A percentile compares a stretch with the other conserved stretches of the same genome.
These are phyloP conservation scores for Davidsoniella eucalypti DNA, from an alignment of 2,329 filamentous ascomycete species.

Conservation along the genomic window DNA sequence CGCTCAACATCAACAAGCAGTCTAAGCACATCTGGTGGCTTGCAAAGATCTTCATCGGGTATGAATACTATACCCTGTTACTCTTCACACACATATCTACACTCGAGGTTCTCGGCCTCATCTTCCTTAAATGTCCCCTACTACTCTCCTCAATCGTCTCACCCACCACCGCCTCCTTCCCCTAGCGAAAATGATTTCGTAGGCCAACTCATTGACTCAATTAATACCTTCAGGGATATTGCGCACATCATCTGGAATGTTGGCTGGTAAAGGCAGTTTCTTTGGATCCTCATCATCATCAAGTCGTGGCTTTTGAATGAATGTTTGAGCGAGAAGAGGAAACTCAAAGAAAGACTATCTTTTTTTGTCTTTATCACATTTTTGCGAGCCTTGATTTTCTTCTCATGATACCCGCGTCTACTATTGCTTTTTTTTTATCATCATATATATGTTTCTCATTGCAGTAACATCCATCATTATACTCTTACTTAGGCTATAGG, in stretches of 20 bases:
- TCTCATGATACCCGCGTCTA: no score
- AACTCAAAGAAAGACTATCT: not conserved
- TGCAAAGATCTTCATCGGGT: slow-evolving; percentile 66
- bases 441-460: not conserved
- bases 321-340: not conserved
- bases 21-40: slow-evolving; percentile 39
- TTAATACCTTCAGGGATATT: slow-evolving; percentile 56
- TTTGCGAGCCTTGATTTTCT: no score
- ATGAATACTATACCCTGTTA: slow-evolving; percentile 70
- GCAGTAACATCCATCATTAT: not conserved
- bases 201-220: slow-evolving; percentile 65
- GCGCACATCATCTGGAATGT: slow-evolving; percentile 59
- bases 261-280: slow-evolving; percentile 38
- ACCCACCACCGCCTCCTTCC: slow-evolving; percentile 1
- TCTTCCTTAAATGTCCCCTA: not conserved
- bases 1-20: slow-evolving; percentile 33
- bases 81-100: slow-evolving; percentile 42
- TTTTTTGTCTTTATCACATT: slow-evolving; percentile 1
- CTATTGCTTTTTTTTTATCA: not conserved
- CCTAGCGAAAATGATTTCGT: slow-evolving; percentile 46
- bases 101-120: not conserved
- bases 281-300: slow-evolving; percentile 4
- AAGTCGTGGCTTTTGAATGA: slow-evolving; percentile 1
- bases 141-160: no score
- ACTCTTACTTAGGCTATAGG: no score